A percentile compares a stretch with the other conserved stretches of the same genome.
phyloP scores from a whole-genome alignment of 768 basidiomycete species.

The Leucocoprinus sp. region DNA sequence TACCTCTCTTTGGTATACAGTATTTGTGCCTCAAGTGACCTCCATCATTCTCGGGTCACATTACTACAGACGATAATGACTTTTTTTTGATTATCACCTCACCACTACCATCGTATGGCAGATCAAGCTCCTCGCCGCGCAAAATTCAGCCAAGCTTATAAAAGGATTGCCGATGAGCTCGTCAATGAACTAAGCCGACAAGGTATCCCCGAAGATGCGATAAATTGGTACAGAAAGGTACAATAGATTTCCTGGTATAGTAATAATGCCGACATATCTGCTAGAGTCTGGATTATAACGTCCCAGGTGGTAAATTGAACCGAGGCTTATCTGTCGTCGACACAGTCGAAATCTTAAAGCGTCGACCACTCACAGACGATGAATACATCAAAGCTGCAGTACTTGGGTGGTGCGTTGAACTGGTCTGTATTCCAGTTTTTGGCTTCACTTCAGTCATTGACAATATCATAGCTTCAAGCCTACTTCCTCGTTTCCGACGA shows the following conservation, averaged over 20 bases:
- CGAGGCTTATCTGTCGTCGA: slow-evolving; percentile 95
- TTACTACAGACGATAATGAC: too few species aligned
- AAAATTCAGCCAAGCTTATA: slow-evolving; percentile 69
- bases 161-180: slow-evolving; percentile 68
- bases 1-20: background rate
- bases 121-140: slow-evolving; percentile 40
- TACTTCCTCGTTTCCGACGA: slow-evolving; percentile 97
- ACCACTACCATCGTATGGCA: slow-evolving; percentile 12
- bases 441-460: background rate
- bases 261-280: background rate
- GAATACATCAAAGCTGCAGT: slow-evolving; percentile 87
- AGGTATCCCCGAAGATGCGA: slow-evolving; percentile 77
- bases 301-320: slow-evolving; percentile 95
- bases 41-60: too few species aligned
- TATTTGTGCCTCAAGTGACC: too few species aligned
- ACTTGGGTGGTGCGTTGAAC: slow-evolving; percentile 92
- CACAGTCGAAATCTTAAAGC: slow-evolving; percentile 82
- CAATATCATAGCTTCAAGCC: slow-evolving; percentile 70
- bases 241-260: slow-evolving; percentile 18
- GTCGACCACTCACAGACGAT: slow-evolving; percentile 57
- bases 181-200: slow-evolving; percentile 56
- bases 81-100: slow-evolving; percentile 1
- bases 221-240: slow-evolving; percentile 80
- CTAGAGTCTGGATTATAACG: slow-evolving; percentile 86
- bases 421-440: slow-evolving; percentile 44